These are phyloP conservation scores for Primulina tabacum DNA, from an alignment of 257 asterid genomes.

Conservation along the genomic window DNA sequence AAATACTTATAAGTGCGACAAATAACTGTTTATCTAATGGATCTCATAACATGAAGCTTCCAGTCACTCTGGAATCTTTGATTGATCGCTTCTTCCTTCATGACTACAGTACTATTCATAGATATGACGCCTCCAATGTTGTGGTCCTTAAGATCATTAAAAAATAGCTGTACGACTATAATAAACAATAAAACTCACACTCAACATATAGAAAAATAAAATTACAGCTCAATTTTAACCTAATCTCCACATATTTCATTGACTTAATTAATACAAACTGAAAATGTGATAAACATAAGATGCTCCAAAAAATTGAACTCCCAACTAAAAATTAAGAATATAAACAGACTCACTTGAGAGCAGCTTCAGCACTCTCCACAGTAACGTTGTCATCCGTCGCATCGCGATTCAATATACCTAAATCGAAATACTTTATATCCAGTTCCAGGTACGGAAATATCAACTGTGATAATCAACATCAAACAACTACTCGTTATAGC, in stretches of 20 bases:
- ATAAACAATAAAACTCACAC: not conserved
- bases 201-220: not conserved
- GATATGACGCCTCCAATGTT: not conserved
- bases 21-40: not conserved
- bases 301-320: not conserved
- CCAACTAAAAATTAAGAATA: not conserved
- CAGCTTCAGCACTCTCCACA: constrained; percentile 89
- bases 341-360: constrained; percentile 63
- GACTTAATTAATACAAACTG: not conserved
- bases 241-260: not conserved
- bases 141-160: not conserved
- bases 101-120: not conserved
- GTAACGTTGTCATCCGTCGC: constrained; percentile 81
- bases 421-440: constrained; percentile 83
- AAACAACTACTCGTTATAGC: not conserved
- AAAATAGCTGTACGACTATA: not conserved
- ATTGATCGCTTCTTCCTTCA: not conserved
- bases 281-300: too few relatives aligned
- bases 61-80: not conserved
- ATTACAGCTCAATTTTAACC: not conserved
- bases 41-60: not conserved
- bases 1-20: not conserved
- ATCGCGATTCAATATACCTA: constrained; percentile 84
- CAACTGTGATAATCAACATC: constrained; percentile 45
- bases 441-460: constrained; percentile 78